Evolutionary conservation across 148 eudicot species (phyloP), one percentile per base, ranked within the genome.

Genomic region (Beta vulgaris): DNA sequence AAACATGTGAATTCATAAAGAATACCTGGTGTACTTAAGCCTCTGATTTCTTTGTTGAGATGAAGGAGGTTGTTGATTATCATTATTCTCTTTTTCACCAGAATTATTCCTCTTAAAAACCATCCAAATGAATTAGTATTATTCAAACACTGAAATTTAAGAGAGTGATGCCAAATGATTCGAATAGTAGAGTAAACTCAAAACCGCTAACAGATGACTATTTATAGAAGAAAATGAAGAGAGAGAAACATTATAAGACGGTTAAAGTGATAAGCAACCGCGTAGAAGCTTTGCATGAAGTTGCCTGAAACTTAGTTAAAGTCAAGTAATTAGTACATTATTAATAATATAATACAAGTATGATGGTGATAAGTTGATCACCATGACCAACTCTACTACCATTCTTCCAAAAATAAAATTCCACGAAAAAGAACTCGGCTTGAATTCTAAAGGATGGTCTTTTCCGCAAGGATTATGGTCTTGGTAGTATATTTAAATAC

Each of bases 51-150:
- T 49, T 35, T 43, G 75, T 28, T 55, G 75, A 44, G 32, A 58
- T 2, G 19, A 37, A 6, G 40, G 68, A 60, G 29, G 43, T 31
- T 59, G 39, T 10, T 63, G 48, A 4, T 51, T 75, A 15, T 51
- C 44, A 40, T 51, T 44, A 42, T 34, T 46, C 58, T 13, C 34
- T 32, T 46, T 46, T 12, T 65, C 49, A 49, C 10, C 4, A n/a
- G 31, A 44, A 43, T 49, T 49, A 26, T 51, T 48, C 71, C 63
- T 65, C 51, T 75, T 75, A 16, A 51, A 5, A 51, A 43, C 70
- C 78, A 75, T 75, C 51, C 71, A 39, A 75, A 51, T 37, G 10
- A 64, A 65, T 48, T 36, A 51, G 32, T 36, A 14, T n/a, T n/a
- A 1, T 54, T n/a, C 25, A 21, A 51, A 34, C 31, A 6, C 13